Evolutionary conservation across 352 stramenopile species (phyloP).

Genomic region (Phytophthora europaea): DNA sequence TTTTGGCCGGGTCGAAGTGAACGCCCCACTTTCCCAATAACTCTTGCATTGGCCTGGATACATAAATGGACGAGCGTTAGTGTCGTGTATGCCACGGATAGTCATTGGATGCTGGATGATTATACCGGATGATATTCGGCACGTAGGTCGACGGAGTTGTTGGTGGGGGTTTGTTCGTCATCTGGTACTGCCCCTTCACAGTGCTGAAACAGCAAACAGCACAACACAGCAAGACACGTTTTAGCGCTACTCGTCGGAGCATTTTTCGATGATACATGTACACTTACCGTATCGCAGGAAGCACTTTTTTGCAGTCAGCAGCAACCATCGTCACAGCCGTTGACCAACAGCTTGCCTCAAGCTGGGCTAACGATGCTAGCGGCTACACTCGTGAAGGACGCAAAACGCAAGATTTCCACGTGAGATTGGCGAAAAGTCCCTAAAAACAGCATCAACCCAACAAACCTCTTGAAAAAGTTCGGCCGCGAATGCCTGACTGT

Average conservation of each 20-base stretch:
- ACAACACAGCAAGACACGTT: background rate
- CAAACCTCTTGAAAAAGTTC: slow-evolving; percentile 60
- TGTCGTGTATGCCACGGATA: background rate
- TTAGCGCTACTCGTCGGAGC: slow-evolving; percentile 7
- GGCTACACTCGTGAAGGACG: slow-evolving; percentile 35
- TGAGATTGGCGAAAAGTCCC: background rate
- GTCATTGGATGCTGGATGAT: background rate
- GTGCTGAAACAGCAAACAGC: slow-evolving; percentile 45
- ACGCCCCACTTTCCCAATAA: slow-evolving; percentile 83
- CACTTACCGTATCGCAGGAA: slow-evolving; percentile 80
- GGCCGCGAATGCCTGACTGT: slow-evolving; percentile 51
- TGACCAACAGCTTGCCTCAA: slow-evolving; percentile 78
- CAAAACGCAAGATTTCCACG: background rate
- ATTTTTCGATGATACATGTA: background rate
- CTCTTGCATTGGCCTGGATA: slow-evolving; percentile 63
- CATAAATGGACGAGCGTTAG: slow-evolving; percentile 1
- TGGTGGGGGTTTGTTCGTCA: slow-evolving; percentile 89
- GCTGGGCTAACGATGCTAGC: slow-evolving; percentile 43
- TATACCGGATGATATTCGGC: slow-evolving; percentile 75
- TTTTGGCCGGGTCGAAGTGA: slow-evolving; percentile 54
- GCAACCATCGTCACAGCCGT: slow-evolving; percentile 64
- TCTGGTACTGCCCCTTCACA: slow-evolving; percentile 92
- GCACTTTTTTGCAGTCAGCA: slow-evolving; percentile 89
- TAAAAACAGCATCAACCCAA: background rate
- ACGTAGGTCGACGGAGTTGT: slow-evolving; percentile 80